These are phyloP conservation scores for Prunus salicina DNA, from an alignment of 306 rosid species.

Conservation along the genomic window DNA sequence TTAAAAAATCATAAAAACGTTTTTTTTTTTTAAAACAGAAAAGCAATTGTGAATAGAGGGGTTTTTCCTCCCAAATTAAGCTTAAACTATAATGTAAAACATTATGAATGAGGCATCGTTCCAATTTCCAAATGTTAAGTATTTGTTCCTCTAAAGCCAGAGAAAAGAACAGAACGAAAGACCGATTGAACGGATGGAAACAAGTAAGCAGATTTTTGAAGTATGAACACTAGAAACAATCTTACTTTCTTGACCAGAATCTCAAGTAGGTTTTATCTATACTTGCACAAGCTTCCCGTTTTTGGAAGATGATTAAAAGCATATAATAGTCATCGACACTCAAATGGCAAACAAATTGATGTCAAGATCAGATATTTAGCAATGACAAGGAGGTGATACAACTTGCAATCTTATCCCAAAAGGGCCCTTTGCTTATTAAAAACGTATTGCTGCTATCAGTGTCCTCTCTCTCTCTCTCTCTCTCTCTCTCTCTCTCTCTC, in stretches of 20 bases:
- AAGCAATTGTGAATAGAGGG: no score
- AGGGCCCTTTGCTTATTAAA: neutral
- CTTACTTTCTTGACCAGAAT: neutral
- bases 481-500: neutral
- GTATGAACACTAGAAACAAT: neutral
- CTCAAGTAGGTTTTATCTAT: neutral
- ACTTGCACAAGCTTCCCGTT: neutral
- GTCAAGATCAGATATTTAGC: slow-evolving; percentile 16
- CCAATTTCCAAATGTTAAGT: neutral
- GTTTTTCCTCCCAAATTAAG: neutral
- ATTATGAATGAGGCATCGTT: neutral
- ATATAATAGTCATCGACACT: neutral
- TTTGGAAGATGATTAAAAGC: neutral
- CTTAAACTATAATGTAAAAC: neutral
- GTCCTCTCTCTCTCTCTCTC: neutral
- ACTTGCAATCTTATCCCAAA: slow-evolving; percentile 18
- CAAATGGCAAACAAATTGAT: slow-evolving; percentile 2
- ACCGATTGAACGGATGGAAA: neutral
- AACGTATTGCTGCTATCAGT: slow-evolving; percentile 1
- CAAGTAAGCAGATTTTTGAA: neutral
- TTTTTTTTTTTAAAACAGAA: no score
- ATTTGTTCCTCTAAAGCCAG: neutral
- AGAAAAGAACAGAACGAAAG: neutral
- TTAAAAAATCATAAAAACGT: no score
- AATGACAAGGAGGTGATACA: slow-evolving; percentile 19